Evolutionary conservation across 371 early-diverging fungal genomes (phyloP), one percentile per base, ranked within the genome.

Genomic region (Syncephalastrum monosporum): DNA sequence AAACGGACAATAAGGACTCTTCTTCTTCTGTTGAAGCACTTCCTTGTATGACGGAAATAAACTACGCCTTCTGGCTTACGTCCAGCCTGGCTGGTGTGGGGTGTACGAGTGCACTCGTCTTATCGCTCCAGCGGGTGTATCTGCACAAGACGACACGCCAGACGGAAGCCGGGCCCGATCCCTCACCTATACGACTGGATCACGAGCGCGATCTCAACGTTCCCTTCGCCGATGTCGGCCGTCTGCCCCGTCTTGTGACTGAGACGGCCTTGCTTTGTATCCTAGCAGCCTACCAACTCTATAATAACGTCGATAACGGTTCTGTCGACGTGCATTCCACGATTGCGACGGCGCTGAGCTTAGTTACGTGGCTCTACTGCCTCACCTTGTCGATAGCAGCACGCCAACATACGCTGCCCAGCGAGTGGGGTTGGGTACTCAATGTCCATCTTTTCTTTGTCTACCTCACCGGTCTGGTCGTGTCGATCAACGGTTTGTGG

Each of bases 391-490:
- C 63, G 16, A 19, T 71, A 8, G 45, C 64, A 5, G 58, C 72
- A 10, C 55, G 53, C 29, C 59, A 63, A 8, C 55, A 72, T 41
- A 52, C 21, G n/a, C 27, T 72, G 2, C 75, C 75, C 17, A 64
- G 58, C 47, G 41, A 53, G 13, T 72, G 72, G 75, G 75, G 75
- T 4, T 75, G 62, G 56, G 56, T 66, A 17, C 57, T 75, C 15
- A 75, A 79, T 47, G 62, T 67, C n/a, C 79, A 79, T 46, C 49
- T 79, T 2, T 77, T 66, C 43, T 47, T 47, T 13, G 38, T 60
- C 3, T 33, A 56, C 0, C 70, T 57, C 61, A 23, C 41, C 14
- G 33, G n/a, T 16, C 38, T 33, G 38, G 44, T 47, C 29, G 52
- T 60, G 3, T 29, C 64, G 4, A 14, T 69, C 3, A 59, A 67